phyloP scores from a whole-genome alignment of 768 basidiomycete species.

The Trametes maxima region DNA sequence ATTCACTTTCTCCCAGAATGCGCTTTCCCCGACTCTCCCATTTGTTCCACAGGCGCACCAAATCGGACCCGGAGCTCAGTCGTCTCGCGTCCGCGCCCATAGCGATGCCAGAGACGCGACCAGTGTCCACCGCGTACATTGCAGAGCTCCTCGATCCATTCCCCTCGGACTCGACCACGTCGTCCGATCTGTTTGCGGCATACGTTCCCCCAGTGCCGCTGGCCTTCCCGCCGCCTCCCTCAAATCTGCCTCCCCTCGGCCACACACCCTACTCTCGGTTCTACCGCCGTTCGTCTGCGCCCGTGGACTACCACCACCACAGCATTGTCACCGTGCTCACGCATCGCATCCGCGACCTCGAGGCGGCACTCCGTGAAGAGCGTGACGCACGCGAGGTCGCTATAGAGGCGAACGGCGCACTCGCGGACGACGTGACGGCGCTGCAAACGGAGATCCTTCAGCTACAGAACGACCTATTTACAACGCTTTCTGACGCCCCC shows the following conservation, averaged over 20 bases:
- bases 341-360: constrained; percentile 24
- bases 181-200: constrained; percentile 8
- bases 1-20: constrained; percentile 14
- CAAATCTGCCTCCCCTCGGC: neutral
- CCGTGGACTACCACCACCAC: neutral
- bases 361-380: constrained; percentile 12
- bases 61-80: constrained; percentile 29
- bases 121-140: constrained; percentile 23
- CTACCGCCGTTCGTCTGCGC: neutral
- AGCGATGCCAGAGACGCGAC: constrained; percentile 10
- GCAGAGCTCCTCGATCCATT: neutral
- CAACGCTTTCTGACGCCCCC: neutral
- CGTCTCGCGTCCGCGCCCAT: constrained; percentile 18
- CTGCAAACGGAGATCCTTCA: constrained; percentile 17
- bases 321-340: constrained; percentile 12
- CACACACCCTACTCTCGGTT: neutral
- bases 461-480: constrained; percentile 13
- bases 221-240: neutral
- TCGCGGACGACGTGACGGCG: constrained; percentile 5
- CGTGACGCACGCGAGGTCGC: constrained; percentile 14
- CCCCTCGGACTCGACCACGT: neutral
- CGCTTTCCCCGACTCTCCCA: constrained; percentile 29
- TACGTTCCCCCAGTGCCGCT: constrained; percentile 13
- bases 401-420: constrained; percentile 1
- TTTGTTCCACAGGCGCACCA: constrained; percentile 28